Evolutionary conservation across 2,329 filamentous ascomycete species (phyloP).

Genomic region (Sporothrix luriei): DNA sequence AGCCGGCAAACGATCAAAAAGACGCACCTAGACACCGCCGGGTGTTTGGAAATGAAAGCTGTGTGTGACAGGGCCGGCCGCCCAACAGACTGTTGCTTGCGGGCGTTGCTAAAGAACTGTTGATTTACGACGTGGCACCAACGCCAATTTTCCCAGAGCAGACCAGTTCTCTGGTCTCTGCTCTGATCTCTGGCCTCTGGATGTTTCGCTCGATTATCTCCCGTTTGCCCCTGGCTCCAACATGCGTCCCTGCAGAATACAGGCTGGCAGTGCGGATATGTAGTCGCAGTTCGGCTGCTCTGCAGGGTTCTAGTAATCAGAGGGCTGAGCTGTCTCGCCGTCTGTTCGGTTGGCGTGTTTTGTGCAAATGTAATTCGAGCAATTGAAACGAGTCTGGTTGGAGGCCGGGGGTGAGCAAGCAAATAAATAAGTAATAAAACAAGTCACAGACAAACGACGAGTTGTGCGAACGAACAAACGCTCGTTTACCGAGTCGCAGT

Average conservation of each 20-base stretch:
- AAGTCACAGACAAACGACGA: background rate
- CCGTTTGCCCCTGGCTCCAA: background rate
- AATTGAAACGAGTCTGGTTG: background rate
- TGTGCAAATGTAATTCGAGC: background rate
- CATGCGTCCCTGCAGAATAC: conserved; percentile 11
- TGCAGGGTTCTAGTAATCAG: background rate
- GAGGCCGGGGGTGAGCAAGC: background rate
- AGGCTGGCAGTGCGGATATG: conserved; percentile 2
- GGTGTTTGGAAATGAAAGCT: background rate
- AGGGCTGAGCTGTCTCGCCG: background rate
- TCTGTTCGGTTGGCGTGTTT: background rate
- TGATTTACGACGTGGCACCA: background rate
- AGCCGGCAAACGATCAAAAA: background rate
- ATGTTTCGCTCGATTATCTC: background rate
- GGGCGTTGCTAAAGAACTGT: too few relatives aligned
- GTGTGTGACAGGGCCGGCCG: conserved; percentile 13
- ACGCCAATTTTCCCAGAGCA: conserved; percentile 1
- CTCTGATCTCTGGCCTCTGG: background rate
- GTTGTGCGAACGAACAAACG: conserved; percentile 6
- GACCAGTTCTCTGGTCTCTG: background rate
- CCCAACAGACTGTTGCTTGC: background rate
- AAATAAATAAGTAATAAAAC: background rate
- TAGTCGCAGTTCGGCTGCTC: background rate
- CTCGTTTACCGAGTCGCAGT: background rate
- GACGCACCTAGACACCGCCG: background rate